These are phyloP conservation scores for Hypholoma sublateritium DNA, from an alignment of 768 basidiomycete species.

Conservation along the genomic window DNA sequence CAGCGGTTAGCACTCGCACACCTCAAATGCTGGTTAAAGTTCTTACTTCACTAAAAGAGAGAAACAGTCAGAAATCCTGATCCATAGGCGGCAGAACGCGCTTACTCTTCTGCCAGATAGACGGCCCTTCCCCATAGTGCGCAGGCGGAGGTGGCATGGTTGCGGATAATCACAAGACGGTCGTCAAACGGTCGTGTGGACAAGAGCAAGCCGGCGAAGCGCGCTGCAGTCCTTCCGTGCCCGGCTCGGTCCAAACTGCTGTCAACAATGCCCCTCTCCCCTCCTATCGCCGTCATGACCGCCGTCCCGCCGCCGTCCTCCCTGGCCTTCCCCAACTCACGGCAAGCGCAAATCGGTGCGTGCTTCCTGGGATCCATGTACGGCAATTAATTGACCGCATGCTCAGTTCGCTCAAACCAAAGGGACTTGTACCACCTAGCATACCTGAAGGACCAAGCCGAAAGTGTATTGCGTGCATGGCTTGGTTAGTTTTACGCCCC, in stretches of 20 bases:
- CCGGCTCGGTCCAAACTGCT: slow-evolving; percentile 14
- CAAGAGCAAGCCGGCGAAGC: slow-evolving; percentile 9
- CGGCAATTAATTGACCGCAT: slow-evolving; percentile 5
- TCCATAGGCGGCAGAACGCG: slow-evolving; percentile 12
- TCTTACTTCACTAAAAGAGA: slow-evolving; percentile 57
- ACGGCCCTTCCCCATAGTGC: slow-evolving; percentile 56
- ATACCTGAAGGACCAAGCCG: slow-evolving; percentile 72
- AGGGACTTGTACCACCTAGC: slow-evolving; percentile 78
- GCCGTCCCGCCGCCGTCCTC: slow-evolving; percentile 8
- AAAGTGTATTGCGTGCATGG: slow-evolving; percentile 74
- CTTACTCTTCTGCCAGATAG: slow-evolving; percentile 79
- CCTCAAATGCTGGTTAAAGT: neutral
- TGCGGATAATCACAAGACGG: slow-evolving; percentile 12
- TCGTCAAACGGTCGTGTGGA: slow-evolving; percentile 13
- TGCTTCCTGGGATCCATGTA: slow-evolving; percentile 4
- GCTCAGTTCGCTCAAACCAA: slow-evolving; percentile 79
- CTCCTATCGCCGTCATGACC: slow-evolving; percentile 15
- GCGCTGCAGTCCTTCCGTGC: neutral
- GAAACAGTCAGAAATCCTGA: slow-evolving; percentile 9
- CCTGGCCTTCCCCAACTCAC: slow-evolving; percentile 65
- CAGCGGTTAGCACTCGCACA: slow-evolving; percentile 1
- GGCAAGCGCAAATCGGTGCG: slow-evolving; percentile 87
- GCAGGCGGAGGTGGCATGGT: slow-evolving; percentile 27
- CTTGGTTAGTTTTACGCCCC: slow-evolving; percentile 50
- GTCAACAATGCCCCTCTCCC: slow-evolving; percentile 19